Conservation (phyloP, 2,329 filamentous ascomycete species). For the Fusarium sp. region DNA sequence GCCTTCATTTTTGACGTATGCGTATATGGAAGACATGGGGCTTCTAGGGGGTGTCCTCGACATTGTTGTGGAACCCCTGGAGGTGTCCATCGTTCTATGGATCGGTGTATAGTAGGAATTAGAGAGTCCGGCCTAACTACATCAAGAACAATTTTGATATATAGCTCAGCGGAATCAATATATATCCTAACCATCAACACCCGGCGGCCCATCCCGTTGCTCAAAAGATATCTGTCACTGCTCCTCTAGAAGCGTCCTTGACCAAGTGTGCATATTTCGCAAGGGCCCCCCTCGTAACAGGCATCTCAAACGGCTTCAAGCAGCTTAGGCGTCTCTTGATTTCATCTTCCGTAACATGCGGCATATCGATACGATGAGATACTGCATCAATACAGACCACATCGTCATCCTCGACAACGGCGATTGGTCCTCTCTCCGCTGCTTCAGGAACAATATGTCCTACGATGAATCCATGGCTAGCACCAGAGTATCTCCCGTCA, state of each 20-base stretch:
- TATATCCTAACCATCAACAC: too few species aligned
- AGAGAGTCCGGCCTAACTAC: too few species aligned
- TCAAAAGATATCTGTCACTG: not conserved
- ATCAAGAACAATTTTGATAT: too few species aligned
- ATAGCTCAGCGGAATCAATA: too few species aligned
- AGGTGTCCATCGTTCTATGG: too few species aligned
- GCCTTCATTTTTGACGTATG: too few species aligned
- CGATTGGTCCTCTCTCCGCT: conserved; percentile 84
- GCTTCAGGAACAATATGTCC: conserved; percentile 92
- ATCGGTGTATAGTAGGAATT: too few species aligned
- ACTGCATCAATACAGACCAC: conserved; percentile 79
- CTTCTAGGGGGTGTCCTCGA: too few species aligned
- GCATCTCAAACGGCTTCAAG: not conserved
- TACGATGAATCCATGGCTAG: conserved; percentile 88
- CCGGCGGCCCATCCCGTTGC: not conserved
- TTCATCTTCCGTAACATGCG: not conserved
- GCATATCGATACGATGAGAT: not conserved
- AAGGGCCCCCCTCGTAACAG: not conserved
- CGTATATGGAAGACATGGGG: too few species aligned
- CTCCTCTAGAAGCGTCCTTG: not conserved
- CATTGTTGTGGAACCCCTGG: too few species aligned
- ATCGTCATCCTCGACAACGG: conserved; percentile 79
- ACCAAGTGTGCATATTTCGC: not conserved
- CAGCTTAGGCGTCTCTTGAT: not conserved
- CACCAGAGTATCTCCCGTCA: conserved; percentile 66